Evolutionary conservation across 2,329 filamentous ascomycete genomes (phyloP).

Genomic region (Pseudogymnoascus sp.): DNA sequence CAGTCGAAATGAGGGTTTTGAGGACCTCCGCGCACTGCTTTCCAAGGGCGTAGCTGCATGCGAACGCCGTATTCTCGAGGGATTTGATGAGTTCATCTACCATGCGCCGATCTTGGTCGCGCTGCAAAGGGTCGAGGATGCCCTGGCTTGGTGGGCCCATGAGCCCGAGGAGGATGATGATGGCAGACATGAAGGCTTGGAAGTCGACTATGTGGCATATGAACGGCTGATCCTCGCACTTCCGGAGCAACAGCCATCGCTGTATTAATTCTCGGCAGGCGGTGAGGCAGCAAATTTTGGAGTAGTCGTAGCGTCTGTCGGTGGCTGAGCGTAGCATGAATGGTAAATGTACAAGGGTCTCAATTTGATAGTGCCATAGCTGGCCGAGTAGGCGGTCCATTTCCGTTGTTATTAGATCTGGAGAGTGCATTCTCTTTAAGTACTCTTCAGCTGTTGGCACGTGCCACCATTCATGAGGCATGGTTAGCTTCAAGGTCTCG

Average conservation of each 20-base stretch:
- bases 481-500: conserved; percentile 19
- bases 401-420: conserved; percentile 8
- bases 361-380: conserved; percentile 25
- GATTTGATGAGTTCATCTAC: conserved; percentile 18
- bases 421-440: background rate
- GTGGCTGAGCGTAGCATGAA: conserved; percentile 26
- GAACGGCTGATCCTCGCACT: conserved; percentile 16
- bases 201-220: conserved; percentile 26
- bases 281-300: conserved; percentile 24
- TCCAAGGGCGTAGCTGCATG: conserved; percentile 5
- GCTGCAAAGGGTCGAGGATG: conserved; percentile 14
- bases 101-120: conserved; percentile 17
- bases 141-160: conserved; percentile 15
- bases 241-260: conserved; percentile 20
- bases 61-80: conserved; percentile 17
- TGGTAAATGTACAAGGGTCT: conserved; percentile 23
- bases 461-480: conserved; percentile 24
- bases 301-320: conserved; percentile 26
- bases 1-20: conserved; percentile 20
- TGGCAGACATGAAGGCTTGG: conserved; percentile 21
- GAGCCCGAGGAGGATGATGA: conserved; percentile 23
- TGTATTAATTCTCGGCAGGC: conserved; percentile 22
- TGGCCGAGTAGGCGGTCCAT: conserved; percentile 23
- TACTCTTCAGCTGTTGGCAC: conserved; percentile 16
- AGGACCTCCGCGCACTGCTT: conserved; percentile 24